Evolutionary conservation across 2,329 filamentous ascomycete genomes (phyloP).

Genomic region (Aspergillus fumigatus): DNA sequence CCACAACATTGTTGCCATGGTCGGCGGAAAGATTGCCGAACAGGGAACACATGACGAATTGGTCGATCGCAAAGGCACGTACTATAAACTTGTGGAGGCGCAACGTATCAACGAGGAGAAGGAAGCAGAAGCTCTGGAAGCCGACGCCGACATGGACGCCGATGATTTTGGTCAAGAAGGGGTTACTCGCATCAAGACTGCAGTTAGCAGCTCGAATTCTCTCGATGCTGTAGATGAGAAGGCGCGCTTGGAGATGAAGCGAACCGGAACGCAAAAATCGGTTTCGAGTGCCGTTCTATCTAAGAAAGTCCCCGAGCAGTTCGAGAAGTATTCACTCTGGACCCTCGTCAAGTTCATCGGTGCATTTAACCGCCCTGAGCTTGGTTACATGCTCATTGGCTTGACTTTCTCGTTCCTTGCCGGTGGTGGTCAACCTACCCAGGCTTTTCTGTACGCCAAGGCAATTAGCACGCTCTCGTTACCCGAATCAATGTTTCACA

Average conservation of each 20-base stretch:
- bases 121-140: slow-evolving; percentile 29
- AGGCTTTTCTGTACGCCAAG: slow-evolving; percentile 83
- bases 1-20: slow-evolving; percentile 95
- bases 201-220: slow-evolving; percentile 24
- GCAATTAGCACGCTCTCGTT: slow-evolving; percentile 69
- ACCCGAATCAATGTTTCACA: slow-evolving; percentile 46
- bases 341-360: slow-evolving; percentile 73
- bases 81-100: slow-evolving; percentile 79
- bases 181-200: slow-evolving; percentile 29
- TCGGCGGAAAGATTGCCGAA: slow-evolving; percentile 78
- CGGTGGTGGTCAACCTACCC: slow-evolving; percentile 73
- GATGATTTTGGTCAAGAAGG: slow-evolving; percentile 23
- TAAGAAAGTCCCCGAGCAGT: slow-evolving; percentile 47
- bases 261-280: slow-evolving; percentile 50
- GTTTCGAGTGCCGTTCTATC: slow-evolving; percentile 68
- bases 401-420: slow-evolving; percentile 70
- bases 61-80: slow-evolving; percentile 65
- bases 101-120: slow-evolving; percentile 68
- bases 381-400: slow-evolving; percentile 66
- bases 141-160: slow-evolving; percentile 22
- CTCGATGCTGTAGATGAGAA: slow-evolving; percentile 31
- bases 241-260: slow-evolving; percentile 29
- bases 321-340: slow-evolving; percentile 64
- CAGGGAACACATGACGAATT: slow-evolving; percentile 84
- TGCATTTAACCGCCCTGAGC: slow-evolving; percentile 73